phyloP scores from a whole-genome alignment of 73 alveolate species.

The Paraurostyla sp. region DNA sequence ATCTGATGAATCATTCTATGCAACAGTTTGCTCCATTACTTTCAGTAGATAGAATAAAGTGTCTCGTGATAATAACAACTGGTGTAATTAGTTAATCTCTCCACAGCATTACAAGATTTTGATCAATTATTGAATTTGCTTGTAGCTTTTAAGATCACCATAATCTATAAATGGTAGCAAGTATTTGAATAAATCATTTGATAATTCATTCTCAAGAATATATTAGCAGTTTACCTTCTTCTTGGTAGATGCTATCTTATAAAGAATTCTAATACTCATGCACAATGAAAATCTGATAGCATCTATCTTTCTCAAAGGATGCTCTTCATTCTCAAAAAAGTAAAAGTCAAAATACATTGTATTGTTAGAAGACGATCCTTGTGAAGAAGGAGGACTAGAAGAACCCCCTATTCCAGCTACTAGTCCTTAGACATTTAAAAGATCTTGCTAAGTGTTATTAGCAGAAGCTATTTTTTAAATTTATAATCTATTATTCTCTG shows the following conservation, averaged over 20 bases:
- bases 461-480: background rate
- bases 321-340: conserved; percentile 62
- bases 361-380: background rate
- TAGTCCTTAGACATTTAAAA: background rate
- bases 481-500: conserved; percentile 1
- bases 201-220: conserved; percentile 56
- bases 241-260: conserved; percentile 34
- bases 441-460: background rate
- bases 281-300: conserved; percentile 72
- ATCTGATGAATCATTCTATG: background rate
- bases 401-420: conserved; percentile 12
- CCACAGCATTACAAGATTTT: conserved; percentile 54
- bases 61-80: conserved; percentile 14
- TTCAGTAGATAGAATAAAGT: conserved; percentile 41
- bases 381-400: conserved; percentile 31
- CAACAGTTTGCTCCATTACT: conserved; percentile 3
- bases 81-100: conserved; percentile 52
- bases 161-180: conserved; percentile 16
- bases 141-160: conserved; percentile 24
- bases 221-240: conserved; percentile 12
- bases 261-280: conserved; percentile 64
- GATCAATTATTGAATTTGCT: conserved; percentile 21
- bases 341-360: background rate
- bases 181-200: conserved; percentile 57
- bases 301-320: conserved; percentile 58